Evolutionary conservation across 345 rosid species (phyloP).

Genomic region (Draba incana): DNA sequence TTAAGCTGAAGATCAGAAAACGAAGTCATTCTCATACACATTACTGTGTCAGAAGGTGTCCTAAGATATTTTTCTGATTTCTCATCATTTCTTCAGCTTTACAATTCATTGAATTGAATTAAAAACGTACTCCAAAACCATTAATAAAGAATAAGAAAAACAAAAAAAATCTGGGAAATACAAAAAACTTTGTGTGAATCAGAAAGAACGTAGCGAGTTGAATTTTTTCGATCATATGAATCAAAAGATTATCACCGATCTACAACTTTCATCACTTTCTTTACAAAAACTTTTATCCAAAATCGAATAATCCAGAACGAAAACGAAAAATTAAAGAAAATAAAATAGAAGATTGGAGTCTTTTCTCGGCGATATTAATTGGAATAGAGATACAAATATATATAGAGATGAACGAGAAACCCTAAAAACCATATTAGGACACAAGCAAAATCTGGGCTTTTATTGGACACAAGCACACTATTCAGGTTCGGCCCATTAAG

Average conservation of each 20-base stretch:
- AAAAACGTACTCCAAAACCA: neutral
- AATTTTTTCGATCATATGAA: slow-evolving; percentile 36
- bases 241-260: slow-evolving; percentile 35
- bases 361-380: too few relatives aligned
- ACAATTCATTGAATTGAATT: neutral
- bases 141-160: neutral
- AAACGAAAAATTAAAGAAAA: neutral
- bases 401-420: slow-evolving; percentile 19
- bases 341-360: neutral
- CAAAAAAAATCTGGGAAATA: neutral
- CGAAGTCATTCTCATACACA: slow-evolving; percentile 59
- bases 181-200: slow-evolving; percentile 8
- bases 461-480: neutral
- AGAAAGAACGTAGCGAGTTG: slow-evolving; percentile 50
- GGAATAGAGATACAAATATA: neutral
- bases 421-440: slow-evolving; percentile 20
- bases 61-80: slow-evolving; percentile 52
- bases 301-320: neutral
- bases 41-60: slow-evolving; percentile 65
- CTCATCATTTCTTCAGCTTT: slow-evolving; percentile 45
- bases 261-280: slow-evolving; percentile 44
- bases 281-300: neutral
- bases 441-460: slow-evolving; percentile 13
- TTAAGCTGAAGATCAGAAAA: slow-evolving; percentile 50
- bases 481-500: slow-evolving; percentile 1